A percentile compares a stretch with the other conserved stretches of the same genome.
Evolutionary conservation across 805 yeast genomes (phyloP).

Genomic region (Candida xiaguanensis): DNA sequence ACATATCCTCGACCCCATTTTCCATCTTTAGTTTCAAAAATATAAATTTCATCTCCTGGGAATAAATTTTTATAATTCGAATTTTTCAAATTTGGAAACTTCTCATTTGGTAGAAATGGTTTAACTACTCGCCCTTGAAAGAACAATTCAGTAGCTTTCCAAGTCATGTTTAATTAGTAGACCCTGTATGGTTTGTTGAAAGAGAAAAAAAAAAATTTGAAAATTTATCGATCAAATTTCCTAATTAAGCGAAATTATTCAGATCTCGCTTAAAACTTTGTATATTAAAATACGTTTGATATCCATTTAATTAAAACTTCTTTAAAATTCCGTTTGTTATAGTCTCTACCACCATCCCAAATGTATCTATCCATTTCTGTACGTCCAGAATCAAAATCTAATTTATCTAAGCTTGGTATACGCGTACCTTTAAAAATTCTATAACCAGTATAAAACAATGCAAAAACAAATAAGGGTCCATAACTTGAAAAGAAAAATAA

Average conservation of each 20-base stretch:
- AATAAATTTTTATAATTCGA: slow-evolving; percentile 50
- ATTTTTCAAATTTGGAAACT: slow-evolving; percentile 35
- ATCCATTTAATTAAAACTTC: slow-evolving; percentile 30
- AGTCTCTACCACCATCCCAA: slow-evolving; percentile 71
- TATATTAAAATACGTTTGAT: slow-evolving; percentile 29
- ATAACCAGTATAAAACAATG: slow-evolving; percentile 49
- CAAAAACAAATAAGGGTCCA: slow-evolving; percentile 55
- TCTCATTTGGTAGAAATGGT: slow-evolving; percentile 40
- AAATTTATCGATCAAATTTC: slow-evolving; percentile 1
- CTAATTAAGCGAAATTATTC: not conserved
- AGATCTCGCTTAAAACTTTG: not conserved
- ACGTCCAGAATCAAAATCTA: slow-evolving; percentile 81
- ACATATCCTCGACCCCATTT: slow-evolving; percentile 82
- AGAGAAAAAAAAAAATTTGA: not conserved
- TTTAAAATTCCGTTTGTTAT: slow-evolving; percentile 28
- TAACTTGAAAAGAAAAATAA: slow-evolving; percentile 63
- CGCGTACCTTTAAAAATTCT: slow-evolving; percentile 59
- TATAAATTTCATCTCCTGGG: slow-evolving; percentile 74
- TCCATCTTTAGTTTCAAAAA: slow-evolving; percentile 59
- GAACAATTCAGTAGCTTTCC: slow-evolving; percentile 36
- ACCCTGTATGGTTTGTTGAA: too few species aligned
- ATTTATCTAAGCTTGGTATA: slow-evolving; percentile 63
- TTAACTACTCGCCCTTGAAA: slow-evolving; percentile 35
- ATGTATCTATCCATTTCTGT: slow-evolving; percentile 76
- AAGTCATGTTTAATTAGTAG: slow-evolving; percentile 26